Evolutionary conservation across 257 asterid genomes (phyloP).

Genomic region (Gentiana macrophylla): DNA sequence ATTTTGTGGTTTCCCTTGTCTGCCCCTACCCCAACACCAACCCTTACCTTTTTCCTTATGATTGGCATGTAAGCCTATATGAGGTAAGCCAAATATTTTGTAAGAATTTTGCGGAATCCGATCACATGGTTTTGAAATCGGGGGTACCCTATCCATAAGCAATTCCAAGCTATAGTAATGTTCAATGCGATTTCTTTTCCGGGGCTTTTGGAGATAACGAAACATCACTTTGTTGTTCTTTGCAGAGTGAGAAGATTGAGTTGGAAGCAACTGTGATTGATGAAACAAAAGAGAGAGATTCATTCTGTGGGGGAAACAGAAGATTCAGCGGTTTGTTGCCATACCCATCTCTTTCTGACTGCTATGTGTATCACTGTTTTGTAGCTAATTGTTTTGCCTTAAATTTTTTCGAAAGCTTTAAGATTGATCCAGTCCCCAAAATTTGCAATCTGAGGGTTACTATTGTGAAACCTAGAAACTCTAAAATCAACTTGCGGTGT

Average conservation of each 20-base stretch:
- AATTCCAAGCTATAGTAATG: too few species aligned
- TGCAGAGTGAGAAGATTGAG: slow-evolving; percentile 91
- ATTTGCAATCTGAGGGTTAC: too few species aligned
- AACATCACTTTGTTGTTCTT: slow-evolving; percentile 6
- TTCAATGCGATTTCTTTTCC: background rate
- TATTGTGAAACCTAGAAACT: too few species aligned
- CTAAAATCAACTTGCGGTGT: too few species aligned
- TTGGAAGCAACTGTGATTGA: slow-evolving; percentile 97
- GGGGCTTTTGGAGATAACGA: background rate
- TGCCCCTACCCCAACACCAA: too few species aligned
- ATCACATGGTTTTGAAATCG: background rate
- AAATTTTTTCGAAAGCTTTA: background rate
- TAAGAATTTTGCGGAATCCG: background rate
- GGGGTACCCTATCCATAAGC: background rate
- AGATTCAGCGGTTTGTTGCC: slow-evolving; percentile 84
- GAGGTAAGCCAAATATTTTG: background rate
- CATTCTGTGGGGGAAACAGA: slow-evolving; percentile 85
- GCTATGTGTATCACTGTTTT: too few species aligned
- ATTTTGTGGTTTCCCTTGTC: background rate
- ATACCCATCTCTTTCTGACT: background rate
- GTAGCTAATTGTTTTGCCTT: background rate
- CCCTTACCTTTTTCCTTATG: too few species aligned
- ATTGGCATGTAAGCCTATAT: background rate
- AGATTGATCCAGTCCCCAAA: too few species aligned
- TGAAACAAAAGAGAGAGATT: slow-evolving; percentile 93